A percentile compares a stretch with the other conserved stretches of the same genome.
phyloP scores from a whole-genome alignment of 257 asterid genomes.

The Salvia miltiorrhiza region DNA sequence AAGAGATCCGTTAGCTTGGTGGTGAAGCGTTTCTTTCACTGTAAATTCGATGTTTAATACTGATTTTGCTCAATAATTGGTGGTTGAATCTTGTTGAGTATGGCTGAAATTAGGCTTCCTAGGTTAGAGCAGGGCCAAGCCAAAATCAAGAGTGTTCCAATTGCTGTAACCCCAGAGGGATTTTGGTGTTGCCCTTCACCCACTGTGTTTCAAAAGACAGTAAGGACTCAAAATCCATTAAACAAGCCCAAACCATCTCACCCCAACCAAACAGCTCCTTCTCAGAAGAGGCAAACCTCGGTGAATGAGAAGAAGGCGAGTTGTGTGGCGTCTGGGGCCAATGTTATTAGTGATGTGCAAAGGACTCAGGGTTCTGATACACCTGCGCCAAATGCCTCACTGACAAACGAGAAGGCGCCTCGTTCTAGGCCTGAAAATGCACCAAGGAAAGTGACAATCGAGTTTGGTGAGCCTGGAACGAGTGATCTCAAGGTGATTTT shows the following conservation, averaged over 20 bases:
- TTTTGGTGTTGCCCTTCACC: conserved; percentile 99
- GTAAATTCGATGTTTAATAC: conserved; percentile 17
- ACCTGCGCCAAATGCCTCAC: conserved; percentile 31
- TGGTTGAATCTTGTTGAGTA: conserved; percentile 25
- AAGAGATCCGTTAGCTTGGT: not conserved
- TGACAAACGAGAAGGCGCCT: conserved; percentile 40
- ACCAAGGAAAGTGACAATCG: conserved; percentile 73
- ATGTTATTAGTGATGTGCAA: conserved; percentile 37
- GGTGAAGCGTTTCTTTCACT: conserved; percentile 8
- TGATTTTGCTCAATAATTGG: conserved; percentile 15
- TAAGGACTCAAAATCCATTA: conserved; percentile 49
- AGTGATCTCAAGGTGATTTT: conserved; percentile 79
- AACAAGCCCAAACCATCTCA: conserved; percentile 55
- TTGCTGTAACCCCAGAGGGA: conserved; percentile 96
- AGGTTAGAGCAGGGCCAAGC: conserved; percentile 75
- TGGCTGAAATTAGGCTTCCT: conserved; percentile 68
- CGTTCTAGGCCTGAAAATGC: conserved; percentile 52
- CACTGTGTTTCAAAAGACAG: conserved; percentile 68
- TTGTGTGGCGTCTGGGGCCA: conserved; percentile 30
- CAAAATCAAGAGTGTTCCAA: conserved; percentile 74
- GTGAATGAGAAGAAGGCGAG: conserved; percentile 42
- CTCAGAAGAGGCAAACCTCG: conserved; percentile 45
- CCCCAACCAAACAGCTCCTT: conserved; percentile 26
- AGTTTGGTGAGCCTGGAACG: conserved; percentile 90
- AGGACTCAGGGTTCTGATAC: conserved; percentile 38